Conservation (phyloP, 345 rosid genomes). For the Eucalyptus albens region DNA sequence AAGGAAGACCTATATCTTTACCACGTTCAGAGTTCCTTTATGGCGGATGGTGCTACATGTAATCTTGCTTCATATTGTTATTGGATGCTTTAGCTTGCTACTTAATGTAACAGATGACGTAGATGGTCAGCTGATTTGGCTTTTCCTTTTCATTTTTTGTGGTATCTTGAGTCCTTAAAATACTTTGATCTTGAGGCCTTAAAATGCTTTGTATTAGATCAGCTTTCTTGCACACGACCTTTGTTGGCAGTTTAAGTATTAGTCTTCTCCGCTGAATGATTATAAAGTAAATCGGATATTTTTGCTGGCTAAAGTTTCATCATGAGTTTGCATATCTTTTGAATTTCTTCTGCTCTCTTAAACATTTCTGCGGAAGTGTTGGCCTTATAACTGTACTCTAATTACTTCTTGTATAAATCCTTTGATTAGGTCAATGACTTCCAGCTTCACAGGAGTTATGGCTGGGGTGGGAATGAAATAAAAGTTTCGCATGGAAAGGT, state of each 20-base stretch:
- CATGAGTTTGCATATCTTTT: not conserved
- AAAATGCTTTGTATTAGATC: not conserved
- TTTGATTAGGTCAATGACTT: conserved; percentile 60
- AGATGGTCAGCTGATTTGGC: not conserved
- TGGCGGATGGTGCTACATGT: not conserved
- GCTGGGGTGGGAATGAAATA: conserved; percentile 78
- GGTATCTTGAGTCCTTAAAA: not conserved
- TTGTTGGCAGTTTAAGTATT: not conserved
- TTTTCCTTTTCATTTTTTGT: not conserved
- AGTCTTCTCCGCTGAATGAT: not conserved
- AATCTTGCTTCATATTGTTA: not conserved
- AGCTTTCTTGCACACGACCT: not conserved
- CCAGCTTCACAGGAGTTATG: conserved; percentile 43
- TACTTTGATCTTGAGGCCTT: not conserved
- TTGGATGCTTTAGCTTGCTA: not conserved
- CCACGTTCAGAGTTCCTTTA: not conserved
- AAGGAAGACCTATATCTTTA: not conserved
- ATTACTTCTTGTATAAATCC: not conserved
- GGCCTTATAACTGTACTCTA: not conserved
- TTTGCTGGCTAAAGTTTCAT: not conserved
- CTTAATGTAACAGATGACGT: not conserved
- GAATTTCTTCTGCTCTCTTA: not conserved
- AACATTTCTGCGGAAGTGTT: not conserved
- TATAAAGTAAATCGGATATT: not conserved
- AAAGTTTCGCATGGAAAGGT: conserved; percentile 89